These are phyloP conservation scores for Ganoderma multipileum DNA, from an alignment of 1,284 basidiomycete genomes.

Conservation along the genomic window DNA sequence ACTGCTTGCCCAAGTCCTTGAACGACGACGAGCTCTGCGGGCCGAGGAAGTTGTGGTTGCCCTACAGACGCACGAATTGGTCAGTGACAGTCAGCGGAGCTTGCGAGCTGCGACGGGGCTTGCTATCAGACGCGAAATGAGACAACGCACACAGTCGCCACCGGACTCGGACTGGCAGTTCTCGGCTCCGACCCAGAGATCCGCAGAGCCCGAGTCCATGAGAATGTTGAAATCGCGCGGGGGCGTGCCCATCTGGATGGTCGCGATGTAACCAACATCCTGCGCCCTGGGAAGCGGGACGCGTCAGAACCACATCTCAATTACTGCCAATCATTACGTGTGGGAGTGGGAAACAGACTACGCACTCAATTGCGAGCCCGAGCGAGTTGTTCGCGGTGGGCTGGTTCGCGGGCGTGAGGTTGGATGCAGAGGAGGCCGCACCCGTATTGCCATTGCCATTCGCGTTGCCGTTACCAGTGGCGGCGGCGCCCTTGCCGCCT, in stretches of 20 bases:
- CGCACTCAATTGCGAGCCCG: constrained; percentile 76
- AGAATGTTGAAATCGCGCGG: constrained; percentile 74
- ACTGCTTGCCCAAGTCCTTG: constrained; percentile 57
- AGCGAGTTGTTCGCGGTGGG: constrained; percentile 67
- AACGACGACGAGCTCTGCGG: constrained; percentile 71
- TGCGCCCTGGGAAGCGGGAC: constrained; percentile 39
- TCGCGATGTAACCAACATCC: constrained; percentile 72
- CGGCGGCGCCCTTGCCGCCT: constrained; percentile 25
- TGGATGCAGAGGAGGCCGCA: constrained; percentile 45
- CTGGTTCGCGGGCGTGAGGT: constrained; percentile 56
- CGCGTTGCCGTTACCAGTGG: constrained; percentile 16
- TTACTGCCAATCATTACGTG: background rate
- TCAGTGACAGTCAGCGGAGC: background rate
- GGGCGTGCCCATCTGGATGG: constrained; percentile 82
- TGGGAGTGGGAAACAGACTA: background rate
- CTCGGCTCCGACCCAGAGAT: constrained; percentile 81
- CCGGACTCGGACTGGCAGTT: constrained; percentile 55
- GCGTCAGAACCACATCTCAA: constrained; percentile 8
- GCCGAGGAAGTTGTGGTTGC: constrained; percentile 77
- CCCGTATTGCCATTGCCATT: constrained; percentile 26
- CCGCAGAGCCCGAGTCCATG: constrained; percentile 88
- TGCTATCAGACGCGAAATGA: background rate
- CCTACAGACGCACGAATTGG: constrained; percentile 33
- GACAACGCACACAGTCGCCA: constrained; percentile 55
- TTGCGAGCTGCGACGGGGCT: too few species aligned